Conservation (phyloP, 768 basidiomycete species). For the Collybia sordida region DNA sequence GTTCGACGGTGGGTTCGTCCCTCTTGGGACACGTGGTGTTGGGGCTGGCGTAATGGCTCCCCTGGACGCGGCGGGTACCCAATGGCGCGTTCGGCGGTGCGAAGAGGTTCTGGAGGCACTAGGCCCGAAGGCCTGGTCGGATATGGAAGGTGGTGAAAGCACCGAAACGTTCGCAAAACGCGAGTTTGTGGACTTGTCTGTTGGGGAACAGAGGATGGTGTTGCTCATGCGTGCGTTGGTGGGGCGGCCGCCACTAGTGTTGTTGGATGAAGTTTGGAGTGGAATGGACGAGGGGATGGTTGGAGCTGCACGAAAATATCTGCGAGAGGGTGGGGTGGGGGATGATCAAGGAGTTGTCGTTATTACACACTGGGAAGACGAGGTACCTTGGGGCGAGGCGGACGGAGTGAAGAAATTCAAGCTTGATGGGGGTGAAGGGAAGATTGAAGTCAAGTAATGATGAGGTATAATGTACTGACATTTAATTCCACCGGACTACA, state of each 20-base stretch:
- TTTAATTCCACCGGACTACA: no score
- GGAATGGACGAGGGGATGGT: slow-evolving; percentile 89
- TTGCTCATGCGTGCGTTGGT: slow-evolving; percentile 88
- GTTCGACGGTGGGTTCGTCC: slow-evolving; percentile 82
- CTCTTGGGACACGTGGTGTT: slow-evolving; percentile 41
- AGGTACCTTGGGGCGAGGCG: slow-evolving; percentile 75
- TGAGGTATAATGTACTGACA: no score
- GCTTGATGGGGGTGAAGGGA: slow-evolving; percentile 30
- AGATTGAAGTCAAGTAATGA: not conserved
- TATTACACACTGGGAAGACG: slow-evolving; percentile 89
- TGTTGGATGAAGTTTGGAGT: slow-evolving; percentile 91
- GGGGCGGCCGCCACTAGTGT: slow-evolving; percentile 65
- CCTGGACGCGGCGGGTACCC: slow-evolving; percentile 28
- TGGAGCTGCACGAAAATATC: slow-evolving; percentile 55
- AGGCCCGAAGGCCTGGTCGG: slow-evolving; percentile 54
- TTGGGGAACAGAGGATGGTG: slow-evolving; percentile 78
- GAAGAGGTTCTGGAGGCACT: slow-evolving; percentile 64
- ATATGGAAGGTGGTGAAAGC: not conserved
- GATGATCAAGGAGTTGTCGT: slow-evolving; percentile 76
- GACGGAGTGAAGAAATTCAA: slow-evolving; percentile 48
- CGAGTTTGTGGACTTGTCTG: slow-evolving; percentile 63
- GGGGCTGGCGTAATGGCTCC: slow-evolving; percentile 42
- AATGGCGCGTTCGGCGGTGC: slow-evolving; percentile 36
- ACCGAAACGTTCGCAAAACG: slow-evolving; percentile 44
- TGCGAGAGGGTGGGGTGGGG: slow-evolving; percentile 54